Percentiles rank a stretch among this genome's conserved stretches.
These are phyloP conservation scores for Eremothecium coryli DNA, from an alignment of 1,139 yeast species.

Conservation along the genomic window DNA sequence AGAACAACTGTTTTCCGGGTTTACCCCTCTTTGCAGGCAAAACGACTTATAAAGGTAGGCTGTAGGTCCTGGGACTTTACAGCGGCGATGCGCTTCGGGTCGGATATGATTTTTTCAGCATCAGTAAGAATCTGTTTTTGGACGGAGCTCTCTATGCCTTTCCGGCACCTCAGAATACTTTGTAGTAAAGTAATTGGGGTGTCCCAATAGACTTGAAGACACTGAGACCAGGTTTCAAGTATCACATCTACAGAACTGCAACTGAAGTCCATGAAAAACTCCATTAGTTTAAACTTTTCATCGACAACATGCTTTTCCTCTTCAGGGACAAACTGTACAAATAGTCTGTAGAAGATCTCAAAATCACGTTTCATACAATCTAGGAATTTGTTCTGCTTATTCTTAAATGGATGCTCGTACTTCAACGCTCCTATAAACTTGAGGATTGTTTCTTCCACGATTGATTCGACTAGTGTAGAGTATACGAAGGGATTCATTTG, in stretches of 20 bases:
- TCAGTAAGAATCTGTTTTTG: slow-evolving; percentile 20
- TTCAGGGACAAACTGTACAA: slow-evolving; percentile 44
- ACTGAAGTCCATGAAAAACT: slow-evolving; percentile 60
- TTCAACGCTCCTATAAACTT: slow-evolving; percentile 42
- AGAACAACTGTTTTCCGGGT: too few relatives aligned
- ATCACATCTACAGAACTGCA: slow-evolving; percentile 45
- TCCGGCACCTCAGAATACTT: slow-evolving; percentile 35
- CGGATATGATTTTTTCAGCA: slow-evolving; percentile 16
- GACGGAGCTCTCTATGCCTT: slow-evolving; percentile 29
- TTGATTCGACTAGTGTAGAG: slow-evolving; percentile 44
- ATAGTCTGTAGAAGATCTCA: slow-evolving; percentile 51
- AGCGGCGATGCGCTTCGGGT: slow-evolving; percentile 17
- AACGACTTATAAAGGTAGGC: slow-evolving; percentile 24
- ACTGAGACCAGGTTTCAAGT: slow-evolving; percentile 49
- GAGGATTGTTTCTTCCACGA: slow-evolving; percentile 42
- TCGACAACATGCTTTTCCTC: slow-evolving; percentile 31
- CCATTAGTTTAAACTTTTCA: slow-evolving; percentile 57
- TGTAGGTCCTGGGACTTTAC: slow-evolving; percentile 14
- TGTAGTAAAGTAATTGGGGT: slow-evolving; percentile 62
- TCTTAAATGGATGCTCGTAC: slow-evolving; percentile 33
- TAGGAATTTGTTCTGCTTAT: slow-evolving; percentile 35
- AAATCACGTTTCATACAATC: slow-evolving; percentile 64
- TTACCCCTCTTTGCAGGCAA: slow-evolving; percentile 5
- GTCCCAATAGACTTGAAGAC: slow-evolving; percentile 51
- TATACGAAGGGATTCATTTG: slow-evolving; percentile 43